These are phyloP conservation scores for Microdochium nivale DNA, from an alignment of 2,329 filamentous ascomycete genomes.

Conservation along the genomic window DNA sequence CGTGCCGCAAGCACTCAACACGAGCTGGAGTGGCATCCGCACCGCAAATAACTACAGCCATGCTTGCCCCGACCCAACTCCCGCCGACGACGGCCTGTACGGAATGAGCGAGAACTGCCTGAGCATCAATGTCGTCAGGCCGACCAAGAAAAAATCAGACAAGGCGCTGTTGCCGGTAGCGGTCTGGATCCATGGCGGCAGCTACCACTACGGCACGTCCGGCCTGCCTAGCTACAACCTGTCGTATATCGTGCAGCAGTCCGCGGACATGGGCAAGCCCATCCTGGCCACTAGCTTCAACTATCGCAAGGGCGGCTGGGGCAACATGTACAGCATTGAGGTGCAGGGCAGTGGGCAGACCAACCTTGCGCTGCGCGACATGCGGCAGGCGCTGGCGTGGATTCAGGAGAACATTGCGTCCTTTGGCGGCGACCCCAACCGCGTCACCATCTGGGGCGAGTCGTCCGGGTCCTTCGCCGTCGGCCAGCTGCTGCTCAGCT, in stretches of 20 bases:
- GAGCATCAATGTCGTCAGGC: constrained; percentile 22
- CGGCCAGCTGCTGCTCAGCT: constrained; percentile 34
- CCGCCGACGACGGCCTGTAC: constrained; percentile 8
- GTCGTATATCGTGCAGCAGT: constrained; percentile 44
- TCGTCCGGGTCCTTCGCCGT: constrained; percentile 21
- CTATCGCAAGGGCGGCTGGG: constrained; percentile 27
- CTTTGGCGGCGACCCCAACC: constrained; percentile 16
- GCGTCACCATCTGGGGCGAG: constrained; percentile 20
- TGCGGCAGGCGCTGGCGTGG: constrained; percentile 17
- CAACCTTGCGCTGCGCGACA: constrained; percentile 16
- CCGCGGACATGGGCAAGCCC: constrained; percentile 31
- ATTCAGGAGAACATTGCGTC: constrained; percentile 18
- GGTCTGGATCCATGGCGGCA: constrained; percentile 23
- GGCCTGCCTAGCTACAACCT: constrained; percentile 47
- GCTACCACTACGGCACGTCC: constrained; percentile 16
- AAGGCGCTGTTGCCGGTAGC: constrained; percentile 16
- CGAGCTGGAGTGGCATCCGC: constrained; percentile 10
- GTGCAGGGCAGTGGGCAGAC: constrained; percentile 15
- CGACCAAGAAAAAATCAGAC: constrained; percentile 11
- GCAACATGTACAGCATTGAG: constrained; percentile 18
- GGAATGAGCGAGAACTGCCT: constrained; percentile 23
- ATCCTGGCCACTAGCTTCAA: constrained; percentile 39
- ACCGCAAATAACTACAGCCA: constrained; percentile 11
- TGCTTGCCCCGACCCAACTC: constrained; percentile 7
- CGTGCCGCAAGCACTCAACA: constrained; percentile 14